Conservation (phyloP, 176 grass and related monocot genomes). For the Urochloa ruziziensis region DNA sequence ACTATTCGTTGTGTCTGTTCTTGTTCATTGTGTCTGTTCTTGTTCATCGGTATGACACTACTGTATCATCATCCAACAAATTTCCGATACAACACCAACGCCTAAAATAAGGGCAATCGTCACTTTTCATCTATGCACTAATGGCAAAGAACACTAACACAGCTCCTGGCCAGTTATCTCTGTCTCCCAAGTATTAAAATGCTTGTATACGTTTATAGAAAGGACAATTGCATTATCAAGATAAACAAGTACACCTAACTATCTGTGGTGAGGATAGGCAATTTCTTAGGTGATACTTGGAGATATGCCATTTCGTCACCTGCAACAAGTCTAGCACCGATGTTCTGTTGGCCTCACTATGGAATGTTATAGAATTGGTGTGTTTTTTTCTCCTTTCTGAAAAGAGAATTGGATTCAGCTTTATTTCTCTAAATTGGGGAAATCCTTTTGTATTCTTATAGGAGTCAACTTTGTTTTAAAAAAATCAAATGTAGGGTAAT, state of each 20-base stretch:
- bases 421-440: background rate
- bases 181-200: constrained; percentile 35
- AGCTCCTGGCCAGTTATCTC: constrained; percentile 8
- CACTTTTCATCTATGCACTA: background rate
- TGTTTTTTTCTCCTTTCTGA: background rate
- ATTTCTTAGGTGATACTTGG: constrained; percentile 13
- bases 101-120: background rate
- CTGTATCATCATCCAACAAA: background rate
- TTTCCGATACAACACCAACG: background rate
- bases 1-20: background rate
- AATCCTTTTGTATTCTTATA: background rate
- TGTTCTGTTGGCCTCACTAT: background rate
- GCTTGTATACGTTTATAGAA: constrained; percentile 17
- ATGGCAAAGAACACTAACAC: background rate
- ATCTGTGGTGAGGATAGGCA: constrained; percentile 15
- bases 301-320: background rate
- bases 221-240: constrained; percentile 20
- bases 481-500: too few species aligned
- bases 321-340: background rate
- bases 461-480: background rate
- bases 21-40: background rate
- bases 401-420: background rate
- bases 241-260: constrained; percentile 14
- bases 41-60: background rate
- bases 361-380: background rate